phyloP scores from a whole-genome alignment of 208 protist genomes.

The Crithidia bombi region DNA sequence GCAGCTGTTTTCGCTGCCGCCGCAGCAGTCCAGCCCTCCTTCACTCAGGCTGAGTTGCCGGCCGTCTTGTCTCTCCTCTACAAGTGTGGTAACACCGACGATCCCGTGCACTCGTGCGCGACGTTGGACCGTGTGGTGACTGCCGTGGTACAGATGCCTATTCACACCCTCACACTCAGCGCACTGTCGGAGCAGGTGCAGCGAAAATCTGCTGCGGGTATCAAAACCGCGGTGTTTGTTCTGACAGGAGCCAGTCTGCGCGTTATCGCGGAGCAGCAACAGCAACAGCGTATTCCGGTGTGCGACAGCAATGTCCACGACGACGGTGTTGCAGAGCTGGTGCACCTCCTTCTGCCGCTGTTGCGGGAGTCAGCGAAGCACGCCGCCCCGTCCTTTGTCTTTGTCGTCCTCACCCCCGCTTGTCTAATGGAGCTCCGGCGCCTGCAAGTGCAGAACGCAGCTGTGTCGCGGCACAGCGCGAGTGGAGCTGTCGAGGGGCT shows the following conservation, averaged over 20 bases:
- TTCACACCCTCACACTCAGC: conserved; percentile 16
- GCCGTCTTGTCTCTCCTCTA: conserved; percentile 25
- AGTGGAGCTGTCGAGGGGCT: conserved; percentile 1
- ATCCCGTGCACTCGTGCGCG: conserved; percentile 14
- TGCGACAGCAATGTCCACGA: neutral
- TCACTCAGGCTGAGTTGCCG: conserved; percentile 11
- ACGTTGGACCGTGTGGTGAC: conserved; percentile 30
- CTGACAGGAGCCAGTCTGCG: conserved; percentile 14
- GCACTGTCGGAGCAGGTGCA: conserved; percentile 7
- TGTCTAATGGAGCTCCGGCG: conserved; percentile 26
- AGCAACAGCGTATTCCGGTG: neutral
- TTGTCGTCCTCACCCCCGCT: conserved; percentile 21
- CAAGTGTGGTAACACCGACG: conserved; percentile 31
- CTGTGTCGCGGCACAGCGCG: no score
- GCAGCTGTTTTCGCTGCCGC: conserved; percentile 12
- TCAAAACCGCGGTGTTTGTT: conserved; percentile 19
- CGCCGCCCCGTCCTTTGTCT: neutral
- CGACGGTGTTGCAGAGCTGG: neutral
- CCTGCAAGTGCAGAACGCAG: neutral
- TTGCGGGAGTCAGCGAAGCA: neutral
- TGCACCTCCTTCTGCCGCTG: conserved; percentile 14
- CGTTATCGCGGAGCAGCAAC: no score
- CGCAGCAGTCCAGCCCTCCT: neutral
- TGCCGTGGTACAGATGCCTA: conserved; percentile 6
- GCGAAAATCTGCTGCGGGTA: neutral